These are phyloP conservation scores for Avena atlantica DNA, from an alignment of 176 grass and related monocot genomes.

Conservation along the genomic window DNA sequence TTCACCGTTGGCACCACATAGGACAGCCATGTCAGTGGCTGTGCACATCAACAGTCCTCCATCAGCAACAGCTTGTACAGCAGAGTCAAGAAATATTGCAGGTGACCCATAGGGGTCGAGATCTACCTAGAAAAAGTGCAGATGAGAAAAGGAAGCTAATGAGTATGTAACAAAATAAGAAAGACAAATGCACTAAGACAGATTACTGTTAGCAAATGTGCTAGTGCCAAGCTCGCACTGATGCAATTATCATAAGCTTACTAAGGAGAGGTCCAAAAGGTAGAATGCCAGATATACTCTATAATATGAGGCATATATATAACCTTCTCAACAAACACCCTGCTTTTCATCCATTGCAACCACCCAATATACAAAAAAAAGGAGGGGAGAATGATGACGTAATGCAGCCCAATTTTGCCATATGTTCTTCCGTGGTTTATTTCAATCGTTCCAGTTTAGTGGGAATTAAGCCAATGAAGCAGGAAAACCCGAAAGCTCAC, in stretches of 20 bases:
- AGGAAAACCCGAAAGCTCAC: background rate
- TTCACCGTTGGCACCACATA: conserved; percentile 87
- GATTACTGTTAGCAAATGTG: background rate
- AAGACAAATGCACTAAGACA: background rate
- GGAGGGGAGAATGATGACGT: too few species aligned
- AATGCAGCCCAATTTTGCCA: background rate
- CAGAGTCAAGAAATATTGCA: conserved; percentile 92
- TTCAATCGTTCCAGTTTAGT: background rate
- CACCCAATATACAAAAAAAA: background rate
- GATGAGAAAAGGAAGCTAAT: background rate
- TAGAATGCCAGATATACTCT: background rate
- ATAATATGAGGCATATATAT: background rate
- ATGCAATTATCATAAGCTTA: conserved; percentile 15
- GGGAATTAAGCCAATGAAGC: conserved; percentile 4
- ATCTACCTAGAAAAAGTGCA: conserved; percentile 66
- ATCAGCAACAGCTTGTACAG: conserved; percentile 86
- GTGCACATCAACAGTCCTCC: conserved; percentile 95
- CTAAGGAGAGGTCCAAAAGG: background rate
- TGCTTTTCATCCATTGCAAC: background rate
- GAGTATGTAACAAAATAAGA: background rate
- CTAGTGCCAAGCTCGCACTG: background rate
- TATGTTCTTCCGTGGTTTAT: background rate
- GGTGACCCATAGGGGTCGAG: conserved; percentile 97
- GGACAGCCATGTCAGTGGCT: conserved; percentile 95
- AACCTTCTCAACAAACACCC: background rate